Conservation (phyloP, 441 rosid genomes). For the Syzygium malaccense region DNA sequence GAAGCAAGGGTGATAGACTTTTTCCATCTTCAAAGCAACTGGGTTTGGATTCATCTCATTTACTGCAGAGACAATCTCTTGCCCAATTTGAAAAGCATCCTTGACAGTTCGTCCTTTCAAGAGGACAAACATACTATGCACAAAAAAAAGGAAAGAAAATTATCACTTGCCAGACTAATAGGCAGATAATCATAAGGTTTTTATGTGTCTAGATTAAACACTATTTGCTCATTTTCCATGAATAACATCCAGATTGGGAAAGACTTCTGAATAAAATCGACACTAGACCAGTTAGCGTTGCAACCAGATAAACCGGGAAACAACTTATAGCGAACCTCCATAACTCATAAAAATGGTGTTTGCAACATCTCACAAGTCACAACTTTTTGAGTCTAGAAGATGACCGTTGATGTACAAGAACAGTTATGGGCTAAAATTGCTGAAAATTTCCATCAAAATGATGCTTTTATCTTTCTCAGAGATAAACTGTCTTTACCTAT, state of each 20-base stretch:
- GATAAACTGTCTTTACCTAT: conserved; percentile 46
- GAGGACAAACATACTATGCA: conserved; percentile 85
- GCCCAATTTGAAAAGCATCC: conserved; percentile 72
- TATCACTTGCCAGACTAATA: neutral
- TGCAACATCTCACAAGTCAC: neutral
- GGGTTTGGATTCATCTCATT: conserved; percentile 91
- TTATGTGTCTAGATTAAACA: neutral
- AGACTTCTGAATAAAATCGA: neutral
- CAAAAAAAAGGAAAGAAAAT: neutral
- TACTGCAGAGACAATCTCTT: conserved; percentile 81
- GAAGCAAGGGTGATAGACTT: conserved; percentile 92
- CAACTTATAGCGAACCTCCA: neutral
- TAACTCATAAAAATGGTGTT: neutral
- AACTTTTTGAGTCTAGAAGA: neutral
- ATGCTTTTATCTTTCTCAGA: neutral
- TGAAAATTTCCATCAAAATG: neutral
- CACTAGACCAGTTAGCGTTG: neutral
- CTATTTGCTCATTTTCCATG: neutral
- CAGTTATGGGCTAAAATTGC: neutral
- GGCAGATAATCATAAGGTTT: neutral
- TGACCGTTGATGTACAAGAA: neutral
- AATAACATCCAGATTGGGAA: neutral
- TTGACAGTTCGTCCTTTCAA: conserved; percentile 71
- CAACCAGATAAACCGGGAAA: neutral
- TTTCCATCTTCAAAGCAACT: conserved; percentile 90